A percentile compares a stretch with the other conserved stretches of the same genome.
Conservation (phyloP, 169 alveolate species). For the Plasmodium inui region DNA sequence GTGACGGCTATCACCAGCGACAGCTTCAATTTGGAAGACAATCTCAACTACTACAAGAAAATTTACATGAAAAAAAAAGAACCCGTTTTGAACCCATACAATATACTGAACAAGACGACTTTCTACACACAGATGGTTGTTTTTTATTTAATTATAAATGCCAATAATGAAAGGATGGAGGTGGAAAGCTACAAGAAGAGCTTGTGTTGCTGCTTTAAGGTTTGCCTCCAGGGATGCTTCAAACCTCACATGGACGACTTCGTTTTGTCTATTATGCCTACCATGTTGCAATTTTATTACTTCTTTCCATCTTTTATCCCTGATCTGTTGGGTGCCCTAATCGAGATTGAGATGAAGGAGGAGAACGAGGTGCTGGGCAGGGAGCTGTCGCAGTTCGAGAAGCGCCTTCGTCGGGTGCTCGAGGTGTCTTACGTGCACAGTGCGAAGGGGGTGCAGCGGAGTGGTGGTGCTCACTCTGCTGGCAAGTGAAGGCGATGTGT, state of each 20-base stretch:
- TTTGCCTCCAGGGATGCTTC: conserved; percentile 11
- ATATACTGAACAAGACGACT: conserved; percentile 30
- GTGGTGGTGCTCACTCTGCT: not conserved
- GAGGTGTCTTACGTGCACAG: conserved; percentile 4
- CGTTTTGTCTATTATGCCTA: conserved; percentile 6
- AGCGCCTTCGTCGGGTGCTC: conserved; percentile 10
- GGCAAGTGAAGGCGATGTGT: not conserved
- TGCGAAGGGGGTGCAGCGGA: not conserved
- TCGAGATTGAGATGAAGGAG: not conserved
- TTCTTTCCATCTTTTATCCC: conserved; percentile 66
- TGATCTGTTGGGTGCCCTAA: not conserved
- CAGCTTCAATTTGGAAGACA: conserved; percentile 39
- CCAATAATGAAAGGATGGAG: conserved; percentile 25
- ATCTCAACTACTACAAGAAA: conserved; percentile 30
- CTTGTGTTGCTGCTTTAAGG: not conserved
- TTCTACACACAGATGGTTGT: conserved; percentile 63
- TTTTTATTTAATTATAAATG: conserved; percentile 42
- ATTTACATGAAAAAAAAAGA: conserved; percentile 13
- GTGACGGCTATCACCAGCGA: conserved; percentile 34
- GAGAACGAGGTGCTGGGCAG: not conserved
- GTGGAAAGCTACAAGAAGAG: not conserved
- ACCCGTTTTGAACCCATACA: conserved; percentile 29
- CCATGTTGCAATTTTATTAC: conserved; percentile 40
- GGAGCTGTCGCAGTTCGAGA: not conserved
- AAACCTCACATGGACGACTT: conserved; percentile 25